phyloP scores from a whole-genome alignment of 140 eudicot species.

The Stevia rebaudiana region DNA sequence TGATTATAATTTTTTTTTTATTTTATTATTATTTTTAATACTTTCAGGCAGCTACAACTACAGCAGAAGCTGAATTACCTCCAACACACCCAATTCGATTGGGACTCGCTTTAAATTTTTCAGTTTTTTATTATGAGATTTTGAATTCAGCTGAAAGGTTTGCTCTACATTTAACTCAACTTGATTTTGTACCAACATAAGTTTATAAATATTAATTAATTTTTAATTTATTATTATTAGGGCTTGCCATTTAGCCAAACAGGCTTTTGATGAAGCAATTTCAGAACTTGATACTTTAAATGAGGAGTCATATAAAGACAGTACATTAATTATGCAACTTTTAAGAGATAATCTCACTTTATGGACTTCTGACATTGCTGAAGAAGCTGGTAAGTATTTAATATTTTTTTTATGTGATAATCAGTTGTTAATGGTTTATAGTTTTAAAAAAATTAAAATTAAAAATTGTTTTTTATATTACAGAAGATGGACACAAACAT shows the following conservation, averaged over 20 bases:
- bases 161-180: conserved; percentile 2
- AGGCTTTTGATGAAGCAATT: conserved; percentile 90
- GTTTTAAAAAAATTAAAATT: not conserved
- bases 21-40: conserved; percentile 6
- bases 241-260: conserved; percentile 88
- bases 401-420: not conserved
- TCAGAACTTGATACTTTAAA: conserved; percentile 77
- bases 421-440: not conserved
- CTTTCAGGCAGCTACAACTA: conserved; percentile 57
- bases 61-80: conserved; percentile 78
- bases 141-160: conserved; percentile 88
- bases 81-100: conserved; percentile 81
- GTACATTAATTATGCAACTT: conserved; percentile 86
- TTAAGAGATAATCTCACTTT: conserved; percentile 84
- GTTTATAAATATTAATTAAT: conserved; percentile 3
- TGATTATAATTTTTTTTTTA: no score
- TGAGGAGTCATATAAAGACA: conserved; percentile 87
- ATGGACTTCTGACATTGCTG: conserved; percentile 92
- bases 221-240: conserved; percentile 22
- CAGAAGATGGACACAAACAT: conserved; percentile 66
- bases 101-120: conserved; percentile 80
- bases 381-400: conserved; percentile 65
- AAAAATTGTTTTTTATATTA: not conserved
- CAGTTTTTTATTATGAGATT: conserved; percentile 84
- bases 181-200: not conserved